Evolutionary conservation across 78 protist genomes (phyloP), one percentile per base, ranked within the genome.

Genomic region (Cavenderia fasciculata): DNA sequence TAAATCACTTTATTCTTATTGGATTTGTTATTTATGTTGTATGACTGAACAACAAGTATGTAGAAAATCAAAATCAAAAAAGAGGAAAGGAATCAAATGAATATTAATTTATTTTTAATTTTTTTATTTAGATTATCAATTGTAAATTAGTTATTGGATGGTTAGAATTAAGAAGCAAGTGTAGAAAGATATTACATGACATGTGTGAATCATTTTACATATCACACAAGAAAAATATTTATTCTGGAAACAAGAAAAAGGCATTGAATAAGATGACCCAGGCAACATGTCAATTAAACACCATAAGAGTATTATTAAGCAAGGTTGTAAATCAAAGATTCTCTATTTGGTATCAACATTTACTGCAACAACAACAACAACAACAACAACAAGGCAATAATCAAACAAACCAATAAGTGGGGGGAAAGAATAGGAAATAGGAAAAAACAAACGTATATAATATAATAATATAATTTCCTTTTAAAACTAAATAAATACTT

Each of bases 11-110:
- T 82, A 56, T 68, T 29, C 74, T 8, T 82, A 82, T 57, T 82
- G 90, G 90, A 82, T 82, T 23, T 82, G 90, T 68, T 68, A 21
- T 23, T n/a, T 33, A 10, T 82, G 90, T 68, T 82, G 90, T 43
- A 82, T 82, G 90, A 40, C 56, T 29, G 59, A 29, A 18, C 31
- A 82, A 54, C 72, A 82, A 23, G 63, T 72, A 52, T 16, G 61
- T 54, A 46, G 2, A 18, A 47, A 2, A 47, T 70, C 23, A n/a
- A 68, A 68, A 43, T n/a, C 16, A 36, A 43, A 7, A 14, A 68
- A 70, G 10, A 51, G 25, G 18, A 23, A 6, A 70, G 7, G 16
- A 31, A 18, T 29, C 10, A 47, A 43, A 25, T 23, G 23, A n/a
- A n/a, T n/a, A n/a, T n/a, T n/a, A n/a, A n/a, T n/a, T n/a, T n/a